phyloP scores from a whole-genome alignment of 176 grass and related monocot genomes.

The Olyra latifolia region DNA sequence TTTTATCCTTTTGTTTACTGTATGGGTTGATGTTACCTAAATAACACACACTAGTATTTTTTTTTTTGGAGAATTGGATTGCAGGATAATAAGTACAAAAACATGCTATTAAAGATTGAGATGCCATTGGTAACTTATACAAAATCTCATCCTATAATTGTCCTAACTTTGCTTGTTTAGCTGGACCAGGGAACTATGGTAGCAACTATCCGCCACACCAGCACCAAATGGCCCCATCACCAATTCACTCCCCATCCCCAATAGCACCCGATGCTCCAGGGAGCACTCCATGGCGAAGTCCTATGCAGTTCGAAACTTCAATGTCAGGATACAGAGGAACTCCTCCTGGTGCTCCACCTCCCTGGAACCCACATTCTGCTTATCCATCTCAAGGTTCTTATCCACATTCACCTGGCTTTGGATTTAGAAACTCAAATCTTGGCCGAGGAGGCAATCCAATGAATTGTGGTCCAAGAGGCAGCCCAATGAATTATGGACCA shows the following conservation, averaged over 20 bases:
- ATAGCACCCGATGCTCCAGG: slow-evolving; percentile 13
- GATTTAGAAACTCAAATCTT: slow-evolving; percentile 18
- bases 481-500: slow-evolving; percentile 39
- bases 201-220: slow-evolving; percentile 31
- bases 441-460: slow-evolving; percentile 1
- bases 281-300: slow-evolving; percentile 34
- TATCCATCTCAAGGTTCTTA: slow-evolving; percentile 26
- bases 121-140: not conserved
- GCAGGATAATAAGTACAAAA: not conserved
- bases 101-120: not conserved
- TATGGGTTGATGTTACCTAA: slow-evolving; percentile 11
- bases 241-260: not conserved
- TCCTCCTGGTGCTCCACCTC: slow-evolving; percentile 28
- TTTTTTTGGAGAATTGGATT: not conserved
- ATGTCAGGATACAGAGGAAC: slow-evolving; percentile 43
- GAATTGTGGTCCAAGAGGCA: slow-evolving; percentile 38
- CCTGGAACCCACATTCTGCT: slow-evolving; percentile 36
- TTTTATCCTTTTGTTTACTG: not conserved
- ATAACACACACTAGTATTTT: not conserved
- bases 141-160: not conserved
- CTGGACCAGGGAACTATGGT: slow-evolving; percentile 33
- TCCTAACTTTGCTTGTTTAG: slow-evolving; percentile 9
- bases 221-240: slow-evolving; percentile 27
- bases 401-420: slow-evolving; percentile 29
- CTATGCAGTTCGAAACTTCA: slow-evolving; percentile 41